A percentile compares a stretch with the other conserved stretches of the same genome.
These are phyloP conservation scores for Metarhizium brunneum DNA, from an alignment of 2,329 filamentous ascomycete species.

Conservation along the genomic window DNA sequence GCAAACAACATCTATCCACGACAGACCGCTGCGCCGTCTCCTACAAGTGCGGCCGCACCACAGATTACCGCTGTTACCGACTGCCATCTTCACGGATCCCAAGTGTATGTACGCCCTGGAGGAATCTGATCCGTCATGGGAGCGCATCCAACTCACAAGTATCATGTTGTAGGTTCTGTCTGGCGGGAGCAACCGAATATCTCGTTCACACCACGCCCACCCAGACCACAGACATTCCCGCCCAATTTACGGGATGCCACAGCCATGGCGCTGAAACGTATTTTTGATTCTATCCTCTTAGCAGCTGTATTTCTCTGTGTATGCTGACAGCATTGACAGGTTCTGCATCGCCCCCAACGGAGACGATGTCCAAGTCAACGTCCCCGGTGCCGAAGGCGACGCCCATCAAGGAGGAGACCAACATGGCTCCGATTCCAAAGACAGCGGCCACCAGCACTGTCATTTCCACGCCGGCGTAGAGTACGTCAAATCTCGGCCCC, in stretches of 20 bases:
- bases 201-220: slow-evolving; percentile 38
- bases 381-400: slow-evolving; percentile 15
- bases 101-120: slow-evolving; percentile 23
- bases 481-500: slow-evolving; percentile 32
- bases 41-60: slow-evolving; percentile 11
- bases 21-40: slow-evolving; percentile 21
- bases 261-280: slow-evolving; percentile 49
- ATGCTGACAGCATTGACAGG: slow-evolving; percentile 26
- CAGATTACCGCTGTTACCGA: slow-evolving; percentile 28
- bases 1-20: slow-evolving; percentile 17
- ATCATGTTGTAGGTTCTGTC: slow-evolving; percentile 28
- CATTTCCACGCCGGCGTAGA: slow-evolving; percentile 71
- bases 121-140: too few species aligned
- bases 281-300: not conserved
- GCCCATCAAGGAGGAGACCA: slow-evolving; percentile 9
- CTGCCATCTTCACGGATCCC: slow-evolving; percentile 31
- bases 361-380: slow-evolving; percentile 48
- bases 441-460: slow-evolving; percentile 9
- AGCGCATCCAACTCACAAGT: too few species aligned
- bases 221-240: slow-evolving; percentile 44
- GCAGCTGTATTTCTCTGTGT: not conserved
- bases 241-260: slow-evolving; percentile 58
- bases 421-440: slow-evolving; percentile 9
- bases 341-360: slow-evolving; percentile 53
- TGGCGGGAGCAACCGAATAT: slow-evolving; percentile 33